Base-by-base conservation (phyloP, 495 filamentous ascomycete genomes). In the Neurospora sp. region DNA sequence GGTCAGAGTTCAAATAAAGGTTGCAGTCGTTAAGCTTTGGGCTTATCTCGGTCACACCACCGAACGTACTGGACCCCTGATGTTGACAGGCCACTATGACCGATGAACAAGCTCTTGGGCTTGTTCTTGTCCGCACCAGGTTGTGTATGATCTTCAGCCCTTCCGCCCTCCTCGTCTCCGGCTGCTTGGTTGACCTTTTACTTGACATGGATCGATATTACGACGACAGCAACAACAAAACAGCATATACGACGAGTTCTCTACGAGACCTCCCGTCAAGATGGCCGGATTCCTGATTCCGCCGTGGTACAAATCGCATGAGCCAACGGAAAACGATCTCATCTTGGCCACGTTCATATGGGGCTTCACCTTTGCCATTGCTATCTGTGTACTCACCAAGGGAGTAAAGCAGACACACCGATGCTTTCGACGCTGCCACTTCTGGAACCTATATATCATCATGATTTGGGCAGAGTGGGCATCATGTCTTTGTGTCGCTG, bases 391-490 rank as follows among this genome's bases (percentile, higher is more conserved):
- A 42, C 48, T 69, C 42, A 27, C 70, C 44, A 80, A 79, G 71
- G 80, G 73, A 4, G 42, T 75, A 39, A 59, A 73, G n/a, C 80
- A 82, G 71, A 78, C 78, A 12, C 69, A 72, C 38, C 69, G 72
- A n/a, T 73, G 41, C 31, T 78, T 76, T 73, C 20, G 48, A 9
- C 72, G 78, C 9, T 69, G 39, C 14, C 70, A 70, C 10, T 40
- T 65, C 27, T 9, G 70, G 14, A 77, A 70, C 37, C 71, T 71
- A 0, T 82, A 82, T 69, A 76, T 82, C 8, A 40, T 76, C 40
- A 79, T 82, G 80, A 37, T 82, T 2, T 82, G 80, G 81, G 41
- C 74, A 9, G 80, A 73, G 61, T 73, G 74, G 69, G 8, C 48
- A 4, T 31, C 72, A 14, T 75, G 73, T 48, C 42, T 80, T 4